phyloP scores from a whole-genome alignment of 1,284 basidiomycete species.

The Ganoderma multipileum region DNA sequence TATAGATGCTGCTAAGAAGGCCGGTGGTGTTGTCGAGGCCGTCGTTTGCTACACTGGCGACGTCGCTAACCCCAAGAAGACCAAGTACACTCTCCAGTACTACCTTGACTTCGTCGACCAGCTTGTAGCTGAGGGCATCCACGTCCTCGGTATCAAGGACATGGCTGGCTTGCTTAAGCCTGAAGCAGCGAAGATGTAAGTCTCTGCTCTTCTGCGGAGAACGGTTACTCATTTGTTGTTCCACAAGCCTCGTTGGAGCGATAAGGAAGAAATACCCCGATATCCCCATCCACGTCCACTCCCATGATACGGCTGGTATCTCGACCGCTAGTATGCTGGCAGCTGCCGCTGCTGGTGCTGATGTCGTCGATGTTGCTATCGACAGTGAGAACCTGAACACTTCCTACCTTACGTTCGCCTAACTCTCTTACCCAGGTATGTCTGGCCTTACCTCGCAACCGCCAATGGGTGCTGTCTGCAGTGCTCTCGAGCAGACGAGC shows the following conservation, averaged over 20 bases:
- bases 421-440: conserved; percentile 69
- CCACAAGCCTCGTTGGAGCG: conserved; percentile 82
- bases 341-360: conserved; percentile 94
- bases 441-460: conserved; percentile 98
- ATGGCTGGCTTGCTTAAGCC: conserved; percentile 99
- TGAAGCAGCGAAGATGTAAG: conserved; percentile 87
- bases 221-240: not conserved
- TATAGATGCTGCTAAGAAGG: conserved; percentile 99
- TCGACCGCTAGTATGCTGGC: conserved; percentile 97
- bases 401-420: not conserved
- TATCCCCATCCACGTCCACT: conserved; percentile 99
- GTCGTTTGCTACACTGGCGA: conserved; percentile 99
- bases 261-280: conserved; percentile 97
- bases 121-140: conserved; percentile 95
- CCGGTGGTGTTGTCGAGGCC: conserved; percentile 97
- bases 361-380: conserved; percentile 98
- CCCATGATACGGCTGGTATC: conserved; percentile 99
- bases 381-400: conserved; percentile 71
- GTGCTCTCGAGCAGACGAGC: conserved; percentile 94
- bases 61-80: conserved; percentile 94
- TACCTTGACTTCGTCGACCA: conserved; percentile 97
- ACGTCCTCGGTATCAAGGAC: conserved; percentile 98
- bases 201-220: conserved; percentile 2
- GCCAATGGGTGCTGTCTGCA: conserved; percentile 96
- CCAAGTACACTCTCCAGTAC: conserved; percentile 98